These are phyloP conservation scores for Trametes coccinea DNA, from an alignment of 768 basidiomycete genomes.

Conservation along the genomic window DNA sequence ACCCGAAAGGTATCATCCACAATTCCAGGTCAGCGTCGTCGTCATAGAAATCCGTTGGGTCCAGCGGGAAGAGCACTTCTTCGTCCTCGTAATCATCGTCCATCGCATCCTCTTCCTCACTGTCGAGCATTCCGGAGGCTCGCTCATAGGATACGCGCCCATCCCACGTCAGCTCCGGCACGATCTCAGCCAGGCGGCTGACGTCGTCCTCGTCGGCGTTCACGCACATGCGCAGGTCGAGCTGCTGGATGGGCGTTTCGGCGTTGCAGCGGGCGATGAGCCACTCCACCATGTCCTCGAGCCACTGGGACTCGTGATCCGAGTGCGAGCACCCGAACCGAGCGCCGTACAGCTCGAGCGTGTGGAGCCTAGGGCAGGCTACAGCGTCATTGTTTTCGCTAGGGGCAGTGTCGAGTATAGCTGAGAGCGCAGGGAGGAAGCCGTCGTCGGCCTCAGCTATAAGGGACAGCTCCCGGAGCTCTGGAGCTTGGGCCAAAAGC, in stretches of 20 bases:
- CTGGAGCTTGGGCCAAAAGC: neutral
- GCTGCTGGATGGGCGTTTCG: neutral
- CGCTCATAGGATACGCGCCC: neutral
- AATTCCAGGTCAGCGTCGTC: constrained; percentile 6
- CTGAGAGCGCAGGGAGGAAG: neutral
- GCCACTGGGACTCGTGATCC: neutral
- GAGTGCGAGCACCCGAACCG: constrained; percentile 8
- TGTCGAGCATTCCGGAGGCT: neutral
- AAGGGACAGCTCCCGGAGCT: neutral
- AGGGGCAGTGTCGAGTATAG: neutral
- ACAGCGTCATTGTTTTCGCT: neutral
- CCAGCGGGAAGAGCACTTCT: neutral
- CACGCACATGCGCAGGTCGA: neutral
- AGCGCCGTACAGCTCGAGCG: constrained; percentile 1
- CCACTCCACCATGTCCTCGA: neutral
- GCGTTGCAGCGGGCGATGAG: constrained; percentile 2
- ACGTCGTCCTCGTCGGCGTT: neutral
- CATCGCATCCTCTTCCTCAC: neutral
- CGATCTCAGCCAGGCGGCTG: neutral
- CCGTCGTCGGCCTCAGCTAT: neutral
- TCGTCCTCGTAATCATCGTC: constrained; percentile 5
- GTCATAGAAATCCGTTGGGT: neutral
- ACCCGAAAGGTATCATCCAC: constrained; percentile 7
- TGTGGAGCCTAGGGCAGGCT: neutral
- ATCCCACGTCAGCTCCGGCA: neutral